Percentiles rank a stretch among this genome's conserved stretches.
These are phyloP conservation scores for Adenanthera pavonina DNA, from an alignment of 306 rosid genomes.

Conservation along the genomic window DNA sequence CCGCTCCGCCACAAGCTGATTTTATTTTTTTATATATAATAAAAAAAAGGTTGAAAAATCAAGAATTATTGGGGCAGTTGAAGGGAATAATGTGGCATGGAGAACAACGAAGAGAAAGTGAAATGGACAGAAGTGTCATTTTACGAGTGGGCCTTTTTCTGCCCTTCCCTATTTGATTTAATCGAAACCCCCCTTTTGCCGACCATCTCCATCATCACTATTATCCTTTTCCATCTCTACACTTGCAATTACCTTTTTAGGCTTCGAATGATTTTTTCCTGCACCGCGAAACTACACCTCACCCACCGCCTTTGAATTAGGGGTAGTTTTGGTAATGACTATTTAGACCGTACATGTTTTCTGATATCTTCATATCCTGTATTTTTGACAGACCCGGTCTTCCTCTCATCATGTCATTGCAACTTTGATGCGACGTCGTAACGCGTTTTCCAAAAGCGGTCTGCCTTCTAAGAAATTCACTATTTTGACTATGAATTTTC, in stretches of 20 bases:
- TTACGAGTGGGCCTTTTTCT: not conserved
- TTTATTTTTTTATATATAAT: not conserved
- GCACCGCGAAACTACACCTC: not conserved
- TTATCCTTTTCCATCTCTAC: not conserved
- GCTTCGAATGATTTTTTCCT: not conserved
- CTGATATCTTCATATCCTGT: not conserved
- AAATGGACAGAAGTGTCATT: slow-evolving; percentile 13
- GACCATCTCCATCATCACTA: not conserved
- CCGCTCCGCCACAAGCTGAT: too few relatives aligned
- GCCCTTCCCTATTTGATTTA: not conserved
- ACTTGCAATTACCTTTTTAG: not conserved
- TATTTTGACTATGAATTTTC: not conserved
- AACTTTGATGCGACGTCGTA: not conserved
- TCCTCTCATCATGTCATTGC: not conserved
- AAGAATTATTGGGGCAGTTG: not conserved
- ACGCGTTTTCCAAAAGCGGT: not conserved
- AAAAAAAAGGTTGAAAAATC: not conserved
- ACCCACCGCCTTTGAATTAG: slow-evolving; percentile 8
- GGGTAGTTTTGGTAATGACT: slow-evolving; percentile 5
- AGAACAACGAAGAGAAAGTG: not conserved
- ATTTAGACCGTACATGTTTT: not conserved
- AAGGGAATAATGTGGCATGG: not conserved
- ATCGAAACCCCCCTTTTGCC: not conserved
- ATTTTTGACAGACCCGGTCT: not conserved
- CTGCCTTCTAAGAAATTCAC: not conserved